Percentiles rank a stretch among this genome's conserved stretches.
Evolutionary conservation across 805 yeast species (phyloP).

Genomic region (Wickerhamomyces bisporus): DNA sequence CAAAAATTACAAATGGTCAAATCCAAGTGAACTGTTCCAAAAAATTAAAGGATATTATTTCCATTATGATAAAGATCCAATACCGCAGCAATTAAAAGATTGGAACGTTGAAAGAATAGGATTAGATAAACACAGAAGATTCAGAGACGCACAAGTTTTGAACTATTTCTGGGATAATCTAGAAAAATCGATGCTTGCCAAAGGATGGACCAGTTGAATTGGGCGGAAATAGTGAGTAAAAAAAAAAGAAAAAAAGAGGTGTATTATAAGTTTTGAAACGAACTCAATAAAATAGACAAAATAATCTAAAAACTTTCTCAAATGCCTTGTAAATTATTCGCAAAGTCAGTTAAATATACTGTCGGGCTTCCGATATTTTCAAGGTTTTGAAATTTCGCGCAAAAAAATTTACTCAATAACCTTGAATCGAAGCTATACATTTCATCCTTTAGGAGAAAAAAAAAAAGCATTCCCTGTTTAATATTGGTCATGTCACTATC

Average conservation of each 20-base stretch:
- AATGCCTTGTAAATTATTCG: neutral
- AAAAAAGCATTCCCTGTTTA: too few relatives aligned
- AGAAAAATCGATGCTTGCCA: conserved; percentile 64
- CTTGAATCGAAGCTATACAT: too few relatives aligned
- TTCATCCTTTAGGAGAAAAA: too few relatives aligned
- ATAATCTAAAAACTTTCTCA: too few relatives aligned
- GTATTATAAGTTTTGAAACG: conserved; percentile 1
- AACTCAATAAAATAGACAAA: too few relatives aligned
- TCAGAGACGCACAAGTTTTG: conserved; percentile 82
- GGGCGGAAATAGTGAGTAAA: neutral
- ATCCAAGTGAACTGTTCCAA: conserved; percentile 77
- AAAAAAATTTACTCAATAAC: too few relatives aligned
- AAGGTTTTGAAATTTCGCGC: too few relatives aligned
- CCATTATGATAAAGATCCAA: conserved; percentile 69
- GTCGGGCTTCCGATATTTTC: too few relatives aligned
- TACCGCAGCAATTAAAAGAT: conserved; percentile 68
- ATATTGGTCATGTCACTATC: too few relatives aligned
- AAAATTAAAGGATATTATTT: conserved; percentile 79
- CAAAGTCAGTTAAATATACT: too few relatives aligned
- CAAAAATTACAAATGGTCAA: conserved; percentile 74
- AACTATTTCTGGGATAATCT: conserved; percentile 81
- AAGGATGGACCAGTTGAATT: conserved; percentile 39
- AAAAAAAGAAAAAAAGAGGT: neutral
- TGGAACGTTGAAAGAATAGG: conserved; percentile 86
- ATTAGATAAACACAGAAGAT: conserved; percentile 77